Percentiles rank a stretch among this genome's conserved stretches.
These are phyloP conservation scores for Actinomortierella ambigua DNA, from an alignment of 371 early-diverging fungal genomes.

Conservation along the genomic window DNA sequence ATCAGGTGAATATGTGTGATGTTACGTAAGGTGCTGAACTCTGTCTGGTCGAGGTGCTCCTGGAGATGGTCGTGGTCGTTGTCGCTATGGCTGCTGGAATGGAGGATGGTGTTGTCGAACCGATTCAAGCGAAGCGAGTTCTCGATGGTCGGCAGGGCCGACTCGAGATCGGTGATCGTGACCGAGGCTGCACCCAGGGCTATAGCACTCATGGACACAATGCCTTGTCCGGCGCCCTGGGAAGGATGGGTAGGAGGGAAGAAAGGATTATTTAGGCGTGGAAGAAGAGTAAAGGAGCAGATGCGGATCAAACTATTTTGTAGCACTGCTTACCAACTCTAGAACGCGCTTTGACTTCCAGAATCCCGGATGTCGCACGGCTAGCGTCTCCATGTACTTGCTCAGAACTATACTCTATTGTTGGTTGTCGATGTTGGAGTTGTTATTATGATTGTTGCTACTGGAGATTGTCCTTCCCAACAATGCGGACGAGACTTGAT, in stretches of 20 bases:
- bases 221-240: slow-evolving; percentile 45
- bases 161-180: slow-evolving; percentile 33
- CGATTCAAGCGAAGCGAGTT: slow-evolving; percentile 18
- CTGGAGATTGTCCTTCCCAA: neutral
- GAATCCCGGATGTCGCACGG: slow-evolving; percentile 9
- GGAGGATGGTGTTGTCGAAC: neutral
- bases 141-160: slow-evolving; percentile 15
- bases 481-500: too few relatives aligned
- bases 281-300: neutral
- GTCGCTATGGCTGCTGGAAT: too few relatives aligned
- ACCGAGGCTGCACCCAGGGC: slow-evolving; percentile 32
- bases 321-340: slow-evolving; percentile 20
- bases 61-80: too few relatives aligned
- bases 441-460: neutral
- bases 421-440: neutral
- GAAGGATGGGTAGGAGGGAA: neutral
- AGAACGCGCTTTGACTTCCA: slow-evolving; percentile 31
- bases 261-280: neutral
- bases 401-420: slow-evolving; percentile 36
- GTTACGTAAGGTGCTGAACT: too few relatives aligned
- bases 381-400: slow-evolving; percentile 38
- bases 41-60: too few relatives aligned
- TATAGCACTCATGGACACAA: slow-evolving; percentile 35
- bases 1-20: slow-evolving; percentile 23
- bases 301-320: neutral